phyloP scores from a whole-genome alignment of 345 rosid genomes.

The Garcia nutans region DNA sequence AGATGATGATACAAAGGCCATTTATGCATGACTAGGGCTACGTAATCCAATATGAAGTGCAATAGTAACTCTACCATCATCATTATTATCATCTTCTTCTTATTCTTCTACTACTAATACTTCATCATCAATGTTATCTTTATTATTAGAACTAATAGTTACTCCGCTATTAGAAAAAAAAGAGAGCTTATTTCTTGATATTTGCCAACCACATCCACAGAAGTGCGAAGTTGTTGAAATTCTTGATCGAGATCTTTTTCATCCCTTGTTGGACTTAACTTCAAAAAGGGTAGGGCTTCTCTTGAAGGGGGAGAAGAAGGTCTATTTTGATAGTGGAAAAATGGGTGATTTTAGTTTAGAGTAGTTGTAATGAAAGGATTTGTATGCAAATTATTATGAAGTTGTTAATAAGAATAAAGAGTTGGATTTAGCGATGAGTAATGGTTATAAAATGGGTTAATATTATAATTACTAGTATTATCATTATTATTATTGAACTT shows the following conservation, averaged over 20 bases:
- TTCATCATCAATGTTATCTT: neutral
- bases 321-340: conserved; percentile 34
- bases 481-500: conserved; percentile 33
- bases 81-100: conserved; percentile 29
- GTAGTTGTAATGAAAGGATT: conserved; percentile 1
- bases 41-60: conserved; percentile 95
- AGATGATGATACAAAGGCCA: conserved; percentile 62
- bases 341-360: conserved; percentile 17
- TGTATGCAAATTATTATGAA: conserved; percentile 17
- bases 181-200: conserved; percentile 15
- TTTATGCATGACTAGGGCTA: conserved; percentile 75
- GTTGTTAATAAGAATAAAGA: conserved; percentile 12
- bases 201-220: conserved; percentile 36
- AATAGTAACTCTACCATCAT: conserved; percentile 59
- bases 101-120: neutral
- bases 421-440: conserved; percentile 12
- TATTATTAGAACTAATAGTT: neutral
- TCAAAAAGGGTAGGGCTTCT: conserved; percentile 79
- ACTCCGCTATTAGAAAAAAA: neutral
- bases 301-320: conserved; percentile 85
- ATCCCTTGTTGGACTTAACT: conserved; percentile 60
- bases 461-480: neutral
- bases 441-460: conserved; percentile 36
- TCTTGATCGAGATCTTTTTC: conserved; percentile 27
- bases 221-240: conserved; percentile 30